A percentile compares a stretch with the other conserved stretches of the same genome.
Evolutionary conservation across 352 stramenopile genomes (phyloP).

Genomic region (Phytophthora foliorum): DNA sequence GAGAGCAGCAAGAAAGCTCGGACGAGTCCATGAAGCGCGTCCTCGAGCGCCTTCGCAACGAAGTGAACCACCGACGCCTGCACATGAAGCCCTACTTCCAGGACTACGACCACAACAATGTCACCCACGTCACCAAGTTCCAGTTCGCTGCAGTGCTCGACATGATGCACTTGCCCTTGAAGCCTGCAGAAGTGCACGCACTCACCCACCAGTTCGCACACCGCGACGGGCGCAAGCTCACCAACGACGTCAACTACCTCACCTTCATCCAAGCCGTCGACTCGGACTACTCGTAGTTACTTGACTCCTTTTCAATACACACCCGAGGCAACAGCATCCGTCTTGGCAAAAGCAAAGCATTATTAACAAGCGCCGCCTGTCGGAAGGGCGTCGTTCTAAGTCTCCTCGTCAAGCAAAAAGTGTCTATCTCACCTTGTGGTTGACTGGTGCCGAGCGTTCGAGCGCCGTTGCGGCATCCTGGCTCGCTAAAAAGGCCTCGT

Average conservation of each 20-base stretch:
- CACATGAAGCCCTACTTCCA: conserved; percentile 92
- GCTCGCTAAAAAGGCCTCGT: no score
- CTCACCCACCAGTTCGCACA: conserved; percentile 66
- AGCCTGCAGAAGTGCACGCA: conserved; percentile 58
- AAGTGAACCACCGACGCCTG: conserved; percentile 72
- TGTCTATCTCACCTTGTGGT: conserved; percentile 40
- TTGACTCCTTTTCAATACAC: conserved; percentile 8
- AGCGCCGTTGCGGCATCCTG: conserved; percentile 49
- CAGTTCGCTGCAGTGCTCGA: conserved; percentile 87
- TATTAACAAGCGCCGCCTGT: conserved; percentile 39
- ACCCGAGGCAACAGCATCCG: no score
- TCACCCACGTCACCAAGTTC: conserved; percentile 80
- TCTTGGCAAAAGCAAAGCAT: conserved; percentile 21
- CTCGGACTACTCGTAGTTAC: conserved; percentile 53
- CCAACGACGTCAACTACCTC: conserved; percentile 84
- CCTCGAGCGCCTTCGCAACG: conserved; percentile 54
- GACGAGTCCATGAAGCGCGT: conserved; percentile 47
- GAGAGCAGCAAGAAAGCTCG: conserved; percentile 5
- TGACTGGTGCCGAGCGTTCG: conserved; percentile 36
- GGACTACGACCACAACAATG: conserved; percentile 86
- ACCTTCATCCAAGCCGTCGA: conserved; percentile 81
- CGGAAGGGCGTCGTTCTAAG: conserved; percentile 57
- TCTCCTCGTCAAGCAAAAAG: conserved; percentile 56
- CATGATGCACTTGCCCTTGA: conserved; percentile 80
- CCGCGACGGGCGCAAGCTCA: conserved; percentile 57